Evolutionary conservation across 2,329 filamentous ascomycete genomes (phyloP), one percentile per base, ranked within the genome.

Genomic region (Alternaria consortialis): DNA sequence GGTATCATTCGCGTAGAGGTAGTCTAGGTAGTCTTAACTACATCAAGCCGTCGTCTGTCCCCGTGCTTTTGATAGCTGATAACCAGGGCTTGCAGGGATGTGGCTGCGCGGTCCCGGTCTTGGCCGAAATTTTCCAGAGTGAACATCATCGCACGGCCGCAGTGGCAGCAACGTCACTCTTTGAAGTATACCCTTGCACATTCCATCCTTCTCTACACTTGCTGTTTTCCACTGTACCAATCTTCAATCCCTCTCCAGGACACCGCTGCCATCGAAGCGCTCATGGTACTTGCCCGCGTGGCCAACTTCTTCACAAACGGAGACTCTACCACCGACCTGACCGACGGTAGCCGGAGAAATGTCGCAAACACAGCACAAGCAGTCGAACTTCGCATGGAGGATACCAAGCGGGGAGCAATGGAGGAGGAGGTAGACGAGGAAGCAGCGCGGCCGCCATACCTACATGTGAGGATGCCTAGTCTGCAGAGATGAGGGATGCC

Each of bases 211-310:
- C 44, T 43, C 54, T 42, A 23, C 8, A 56, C 15, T 52, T 40
- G 55, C 20, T 27, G 29, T 15, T 25, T 29, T 36, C 25, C 39
- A 17, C 9, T 25, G 15, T 12, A 37, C 44, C 27, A 12, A 2
- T 23, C 25, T 15, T 32, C 40, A 23, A 25, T 36, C 13, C 12
- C 17, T 17, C 25, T 11, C 23, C 29, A 42, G 53, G 44, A 53
- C 62, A 56, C 63, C 70, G 56, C 62, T 58, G 65, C 67, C 64
- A 43, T 65, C 54, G 53, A 58, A 66, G 66, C 67, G 70, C 80
- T 77, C 75, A 84, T 84, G 82, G 81, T 83, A 74, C 75, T 84
- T 78, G 82, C 78, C 81, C 80, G 79, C 61, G 77, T 82, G 79
- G 81, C 81, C 76, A 79, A 81, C 73, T 80, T 81, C 76, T 76